Conservation (phyloP, 345 rosid genomes). For the Fremontodendron californicum region DNA sequence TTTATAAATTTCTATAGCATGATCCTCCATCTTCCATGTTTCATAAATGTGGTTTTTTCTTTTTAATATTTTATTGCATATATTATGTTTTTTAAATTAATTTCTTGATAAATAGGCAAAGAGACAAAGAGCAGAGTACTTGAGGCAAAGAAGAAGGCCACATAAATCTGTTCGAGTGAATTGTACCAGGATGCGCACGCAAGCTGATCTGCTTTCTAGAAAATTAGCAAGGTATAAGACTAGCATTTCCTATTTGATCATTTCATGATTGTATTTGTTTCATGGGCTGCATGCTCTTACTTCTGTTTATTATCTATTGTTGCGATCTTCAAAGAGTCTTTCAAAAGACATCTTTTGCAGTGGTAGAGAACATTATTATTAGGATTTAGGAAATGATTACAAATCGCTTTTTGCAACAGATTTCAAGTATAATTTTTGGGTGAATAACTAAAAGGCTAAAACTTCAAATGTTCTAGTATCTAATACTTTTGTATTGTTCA, state of each 20-base stretch:
- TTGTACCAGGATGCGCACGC: constrained; percentile 51
- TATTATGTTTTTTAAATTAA: constrained; percentile 2
- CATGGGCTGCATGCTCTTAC: constrained; percentile 5
- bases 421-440: not conserved
- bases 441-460: not conserved
- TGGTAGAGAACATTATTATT: not conserved
- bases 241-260: not conserved
- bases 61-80: not conserved
- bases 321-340: not conserved
- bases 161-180: constrained; percentile 43
- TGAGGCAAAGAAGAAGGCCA: constrained; percentile 73
- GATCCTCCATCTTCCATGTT: not conserved
- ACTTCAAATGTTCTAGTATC: not conserved
- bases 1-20: constrained; percentile 5
- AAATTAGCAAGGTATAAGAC: constrained; percentile 65
- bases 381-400: not conserved
- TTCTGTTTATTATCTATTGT: not conserved
- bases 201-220: constrained; percentile 72
- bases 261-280: not conserved
- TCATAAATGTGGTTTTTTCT: not conserved
- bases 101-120: constrained; percentile 53
- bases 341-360: not conserved
- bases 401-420: not conserved
- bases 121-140: constrained; percentile 79
- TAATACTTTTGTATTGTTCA: constrained; percentile 23